Evolutionary conservation across 192 early-diverging fungal genomes (phyloP), one percentile per base, ranked within the genome.

Genomic region (Mycoemilia scoparia): DNA sequence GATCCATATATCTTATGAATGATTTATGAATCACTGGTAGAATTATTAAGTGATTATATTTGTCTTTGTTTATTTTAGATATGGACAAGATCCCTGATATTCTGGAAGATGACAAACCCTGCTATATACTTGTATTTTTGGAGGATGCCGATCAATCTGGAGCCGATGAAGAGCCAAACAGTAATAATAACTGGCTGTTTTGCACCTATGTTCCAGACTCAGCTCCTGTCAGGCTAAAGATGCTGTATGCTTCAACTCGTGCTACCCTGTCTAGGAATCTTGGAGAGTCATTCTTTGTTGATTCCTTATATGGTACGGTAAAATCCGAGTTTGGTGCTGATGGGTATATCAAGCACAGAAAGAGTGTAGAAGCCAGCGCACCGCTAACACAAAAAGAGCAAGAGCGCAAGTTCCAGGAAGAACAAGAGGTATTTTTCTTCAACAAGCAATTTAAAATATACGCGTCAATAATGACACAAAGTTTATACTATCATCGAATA

Each of bases 201-300:
- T 49, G 80, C 29, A 54, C 70, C 20, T 87, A 75, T 52, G 77
- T 87, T 4, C 87, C 87, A 1, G 87, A 91, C 43, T 27, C 65
- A 17, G 76, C 83, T 16, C 67, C 65, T 21, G 77, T 92, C 18
- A 67, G 89, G 15, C 77, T 84, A 34, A 93, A 95, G 54, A 97
- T 92, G 87, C 63, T 97, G 22, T 89, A 91, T 43, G 87, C 92
- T 7, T 73, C 87, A 4, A 74, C 82, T 14, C 74, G 79, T 36
- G 76, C 80, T 6, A 73, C 82, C 4, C 50, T 92, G 34, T 58
- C 67, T 11, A 84, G 77, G 52, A 70, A 77, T 2, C 59, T 91
- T 20, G 90, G 90, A 12, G 81, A 82, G 20, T 66, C 70, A 26
- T 64, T 70, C 17, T 87, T 91, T 57, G 68, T 66, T 5, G 85